Evolutionary conservation across 2,329 filamentous ascomycete species (phyloP).

Genomic region (Calycina herbarum): DNA sequence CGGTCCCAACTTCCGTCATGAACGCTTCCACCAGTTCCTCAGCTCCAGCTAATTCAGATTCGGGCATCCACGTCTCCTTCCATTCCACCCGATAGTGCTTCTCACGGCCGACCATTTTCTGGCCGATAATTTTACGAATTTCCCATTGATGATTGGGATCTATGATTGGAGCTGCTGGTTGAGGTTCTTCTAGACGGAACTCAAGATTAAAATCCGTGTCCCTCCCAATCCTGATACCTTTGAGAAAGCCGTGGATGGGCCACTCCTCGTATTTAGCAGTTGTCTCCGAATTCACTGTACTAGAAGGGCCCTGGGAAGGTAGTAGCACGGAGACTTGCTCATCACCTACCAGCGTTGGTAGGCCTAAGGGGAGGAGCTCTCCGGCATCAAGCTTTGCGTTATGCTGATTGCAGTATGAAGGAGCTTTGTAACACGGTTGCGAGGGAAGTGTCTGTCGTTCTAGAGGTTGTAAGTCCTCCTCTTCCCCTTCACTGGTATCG

Average conservation of each 20-base stretch:
- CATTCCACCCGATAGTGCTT: constrained; percentile 14
- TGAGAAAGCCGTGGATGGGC: constrained; percentile 26
- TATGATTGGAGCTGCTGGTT: background rate
- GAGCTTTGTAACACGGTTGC: no score
- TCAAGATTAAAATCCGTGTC: constrained; percentile 26
- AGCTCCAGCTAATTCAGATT: constrained; percentile 14
- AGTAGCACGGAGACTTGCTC: background rate
- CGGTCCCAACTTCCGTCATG: constrained; percentile 1
- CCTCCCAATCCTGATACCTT: constrained; percentile 17
- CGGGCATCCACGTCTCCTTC: constrained; percentile 18
- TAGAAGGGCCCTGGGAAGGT: constrained; percentile 19
- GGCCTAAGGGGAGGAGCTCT: no score
- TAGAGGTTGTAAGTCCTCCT: no score
- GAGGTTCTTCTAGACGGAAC: constrained; percentile 19
- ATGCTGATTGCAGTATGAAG: no score
- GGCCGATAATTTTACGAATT: constrained; percentile 15
- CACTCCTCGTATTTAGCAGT: constrained; percentile 25
- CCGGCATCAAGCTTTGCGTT: no score
- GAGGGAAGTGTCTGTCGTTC: background rate
- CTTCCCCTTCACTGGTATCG: no score
- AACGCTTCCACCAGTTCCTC: constrained; percentile 13
- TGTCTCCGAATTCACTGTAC: constrained; percentile 14
- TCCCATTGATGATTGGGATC: constrained; percentile 14
- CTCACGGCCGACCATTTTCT: constrained; percentile 12
- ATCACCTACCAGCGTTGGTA: no score